Conservation (phyloP, 179 eudicot species). For the Amaranthus tricolor region DNA sequence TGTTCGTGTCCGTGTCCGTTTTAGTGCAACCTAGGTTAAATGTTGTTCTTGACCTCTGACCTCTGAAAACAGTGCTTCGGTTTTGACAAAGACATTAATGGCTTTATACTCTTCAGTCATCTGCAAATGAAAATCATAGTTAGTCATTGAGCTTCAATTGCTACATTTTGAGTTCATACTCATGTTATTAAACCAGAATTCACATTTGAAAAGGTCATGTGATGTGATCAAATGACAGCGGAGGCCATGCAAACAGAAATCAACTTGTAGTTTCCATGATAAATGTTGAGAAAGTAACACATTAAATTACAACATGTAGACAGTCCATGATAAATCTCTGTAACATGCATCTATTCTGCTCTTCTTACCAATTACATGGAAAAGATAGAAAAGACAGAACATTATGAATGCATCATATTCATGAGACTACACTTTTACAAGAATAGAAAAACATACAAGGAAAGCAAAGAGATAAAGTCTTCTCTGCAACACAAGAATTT, state of each 20-base stretch:
- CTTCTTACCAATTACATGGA: background rate
- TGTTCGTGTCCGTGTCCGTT: no score
- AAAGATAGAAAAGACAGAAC: no score
- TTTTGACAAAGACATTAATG: constrained; percentile 68
- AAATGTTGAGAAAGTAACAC: background rate
- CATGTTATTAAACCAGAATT: constrained; percentile 71
- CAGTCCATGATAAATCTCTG: background rate
- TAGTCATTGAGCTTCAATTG: constrained; percentile 1
- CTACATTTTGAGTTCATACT: constrained; percentile 9
- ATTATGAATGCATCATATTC: no score
- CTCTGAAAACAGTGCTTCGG: constrained; percentile 65
- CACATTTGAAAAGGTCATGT: constrained; percentile 82
- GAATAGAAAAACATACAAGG: no score
- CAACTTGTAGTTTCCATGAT: constrained; percentile 2
- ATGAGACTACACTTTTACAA: no score
- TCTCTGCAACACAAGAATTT: no score
- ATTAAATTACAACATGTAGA: background rate
- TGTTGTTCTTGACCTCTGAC: no score
- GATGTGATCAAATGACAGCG: constrained; percentile 62
- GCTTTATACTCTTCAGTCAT: constrained; percentile 70
- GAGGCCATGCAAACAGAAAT: constrained; percentile 59
- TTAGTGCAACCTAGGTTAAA: no score
- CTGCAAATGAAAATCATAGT: constrained; percentile 33
- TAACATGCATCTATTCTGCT: background rate
- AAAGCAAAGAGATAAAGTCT: no score